Evolutionary conservation across 345 rosid genomes (phyloP).

Genomic region (Ricinus communis): DNA sequence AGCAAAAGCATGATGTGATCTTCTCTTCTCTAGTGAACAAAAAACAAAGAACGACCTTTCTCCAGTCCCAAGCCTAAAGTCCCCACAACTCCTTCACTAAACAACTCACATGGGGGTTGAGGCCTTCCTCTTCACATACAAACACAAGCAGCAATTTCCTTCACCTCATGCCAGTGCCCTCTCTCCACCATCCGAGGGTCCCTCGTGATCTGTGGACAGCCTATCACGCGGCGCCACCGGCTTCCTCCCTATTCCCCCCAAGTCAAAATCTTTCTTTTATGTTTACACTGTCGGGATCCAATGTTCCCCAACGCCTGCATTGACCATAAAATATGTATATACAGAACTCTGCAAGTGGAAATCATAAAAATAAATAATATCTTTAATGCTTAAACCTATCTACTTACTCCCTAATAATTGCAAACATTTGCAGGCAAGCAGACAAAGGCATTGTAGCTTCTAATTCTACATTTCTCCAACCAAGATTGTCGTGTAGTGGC

Average conservation of each 20-base stretch:
- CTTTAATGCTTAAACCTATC: not conserved
- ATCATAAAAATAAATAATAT: not conserved
- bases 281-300: conserved; percentile 2
- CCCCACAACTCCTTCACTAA: not conserved
- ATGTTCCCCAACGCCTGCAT: not conserved
- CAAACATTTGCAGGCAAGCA: not conserved
- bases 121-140: not conserved
- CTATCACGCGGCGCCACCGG: conserved; percentile 23
- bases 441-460: not conserved
- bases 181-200: not conserved
- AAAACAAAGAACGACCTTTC: not conserved
- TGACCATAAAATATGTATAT: not conserved
- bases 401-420: not conserved
- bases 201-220: conserved; percentile 26
- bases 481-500: too few relatives aligned
- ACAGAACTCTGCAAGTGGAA: not conserved
- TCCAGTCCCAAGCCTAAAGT: not conserved
- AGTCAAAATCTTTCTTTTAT: not conserved
- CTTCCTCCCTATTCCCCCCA: conserved; percentile 12
- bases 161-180: not conserved
- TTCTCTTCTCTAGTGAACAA: not conserved
- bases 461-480: not conserved
- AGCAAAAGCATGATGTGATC: not conserved
- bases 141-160: conserved; percentile 2
- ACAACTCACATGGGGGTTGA: conserved; percentile 30